These are phyloP conservation scores for Quillaja saponaria DNA, from an alignment of 306 rosid species.

Conservation along the genomic window DNA sequence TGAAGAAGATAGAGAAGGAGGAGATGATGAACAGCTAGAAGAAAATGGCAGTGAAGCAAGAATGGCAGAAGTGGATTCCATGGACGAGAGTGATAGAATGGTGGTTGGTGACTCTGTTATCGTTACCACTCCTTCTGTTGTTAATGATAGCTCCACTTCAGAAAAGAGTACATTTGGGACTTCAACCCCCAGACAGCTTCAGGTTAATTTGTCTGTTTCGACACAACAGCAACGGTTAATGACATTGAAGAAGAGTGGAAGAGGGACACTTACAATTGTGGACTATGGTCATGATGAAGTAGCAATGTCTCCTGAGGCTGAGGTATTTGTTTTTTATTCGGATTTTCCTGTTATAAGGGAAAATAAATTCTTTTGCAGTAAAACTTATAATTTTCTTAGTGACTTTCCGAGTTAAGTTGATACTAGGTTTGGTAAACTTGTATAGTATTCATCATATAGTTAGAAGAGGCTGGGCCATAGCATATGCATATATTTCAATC, in stretches of 20 bases:
- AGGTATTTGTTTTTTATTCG: constrained; percentile 46
- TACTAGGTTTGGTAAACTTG: too few relatives aligned
- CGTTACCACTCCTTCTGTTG: constrained; percentile 31
- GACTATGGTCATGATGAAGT: constrained; percentile 93
- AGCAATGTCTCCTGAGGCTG: constrained; percentile 94
- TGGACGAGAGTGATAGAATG: constrained; percentile 32
- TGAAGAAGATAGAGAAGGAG: constrained; percentile 32
- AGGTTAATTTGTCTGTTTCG: constrained; percentile 37
- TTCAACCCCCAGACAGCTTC: constrained; percentile 41
- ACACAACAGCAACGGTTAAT: constrained; percentile 34
- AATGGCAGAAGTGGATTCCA: constrained; percentile 47
- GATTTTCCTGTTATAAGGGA: background rate
- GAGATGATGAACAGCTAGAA: constrained; percentile 16
- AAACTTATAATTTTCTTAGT: background rate
- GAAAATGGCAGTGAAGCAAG: constrained; percentile 30
- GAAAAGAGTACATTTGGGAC: constrained; percentile 43
- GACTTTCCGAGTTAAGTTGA: background rate
- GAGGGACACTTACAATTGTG: constrained; percentile 72
- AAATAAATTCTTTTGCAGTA: background rate
- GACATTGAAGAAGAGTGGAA: constrained; percentile 31
- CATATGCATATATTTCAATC: too few relatives aligned
- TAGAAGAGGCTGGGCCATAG: too few relatives aligned
- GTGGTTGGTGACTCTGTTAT: constrained; percentile 38
- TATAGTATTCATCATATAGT: too few relatives aligned
- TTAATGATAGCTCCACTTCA: constrained; percentile 33